A percentile compares a stretch with the other conserved stretches of the same genome.
Evolutionary conservation across 768 basidiomycete species (phyloP).

Genomic region (Kwoniella europaea): DNA sequence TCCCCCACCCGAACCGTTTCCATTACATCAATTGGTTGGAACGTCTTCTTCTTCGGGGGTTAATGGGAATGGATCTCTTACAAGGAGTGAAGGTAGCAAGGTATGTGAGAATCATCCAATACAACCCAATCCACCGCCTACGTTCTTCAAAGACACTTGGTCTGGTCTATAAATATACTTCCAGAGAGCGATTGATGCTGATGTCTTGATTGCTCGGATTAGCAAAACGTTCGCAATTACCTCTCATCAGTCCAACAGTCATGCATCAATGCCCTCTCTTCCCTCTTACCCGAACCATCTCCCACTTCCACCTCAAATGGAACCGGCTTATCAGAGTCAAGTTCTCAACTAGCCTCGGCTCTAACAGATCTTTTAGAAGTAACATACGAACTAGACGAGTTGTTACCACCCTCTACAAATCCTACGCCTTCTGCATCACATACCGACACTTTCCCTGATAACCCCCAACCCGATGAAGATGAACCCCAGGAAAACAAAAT

Average conservation of each 20-base stretch:
- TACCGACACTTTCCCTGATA: slow-evolving; percentile 1
- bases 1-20: slow-evolving; percentile 46
- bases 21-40: slow-evolving; percentile 18
- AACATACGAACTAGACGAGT: slow-evolving; percentile 39
- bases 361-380: slow-evolving; percentile 43
- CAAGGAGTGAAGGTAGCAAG: not conserved
- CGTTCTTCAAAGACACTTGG: too few relatives aligned
- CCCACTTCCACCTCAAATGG: not conserved
- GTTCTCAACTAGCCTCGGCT: slow-evolving; percentile 33
- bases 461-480: not conserved
- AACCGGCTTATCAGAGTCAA: slow-evolving; percentile 5
- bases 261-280: slow-evolving; percentile 33
- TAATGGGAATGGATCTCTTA: too few relatives aligned
- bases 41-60: not conserved
- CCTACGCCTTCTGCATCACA: slow-evolving; percentile 13
- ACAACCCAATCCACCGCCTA: too few relatives aligned
- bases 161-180: too few relatives aligned
- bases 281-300: slow-evolving; percentile 22
- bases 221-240: slow-evolving; percentile 15
- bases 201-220: not conserved
- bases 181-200: not conserved
- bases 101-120: not conserved
- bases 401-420: slow-evolving; percentile 29
- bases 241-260: slow-evolving; percentile 31
- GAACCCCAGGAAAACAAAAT: not conserved